Conservation (phyloP, 2,329 filamentous ascomycete species). For the Knufia fluminis region DNA sequence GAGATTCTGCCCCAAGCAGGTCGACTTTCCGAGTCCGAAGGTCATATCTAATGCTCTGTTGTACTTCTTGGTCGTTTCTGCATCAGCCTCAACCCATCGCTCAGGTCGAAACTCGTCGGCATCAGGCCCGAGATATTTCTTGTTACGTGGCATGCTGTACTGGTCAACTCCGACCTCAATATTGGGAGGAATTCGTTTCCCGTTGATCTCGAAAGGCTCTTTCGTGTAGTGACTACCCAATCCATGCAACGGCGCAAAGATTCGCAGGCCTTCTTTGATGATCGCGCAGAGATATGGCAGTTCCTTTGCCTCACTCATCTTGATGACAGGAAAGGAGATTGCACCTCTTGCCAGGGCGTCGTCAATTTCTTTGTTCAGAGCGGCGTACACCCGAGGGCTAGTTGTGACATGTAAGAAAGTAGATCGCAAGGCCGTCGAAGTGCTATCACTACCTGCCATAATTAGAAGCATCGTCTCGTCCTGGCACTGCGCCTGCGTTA, state of each 20-base stretch:
- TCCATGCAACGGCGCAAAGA: slow-evolving; percentile 16
- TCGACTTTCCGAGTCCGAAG: too few species aligned
- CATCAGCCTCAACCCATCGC: too few species aligned
- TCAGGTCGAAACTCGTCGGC: too few species aligned
- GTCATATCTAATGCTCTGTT: too few species aligned
- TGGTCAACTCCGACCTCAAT: too few species aligned
- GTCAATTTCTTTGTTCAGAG: slow-evolving; percentile 8
- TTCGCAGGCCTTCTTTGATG: slow-evolving; percentile 23
- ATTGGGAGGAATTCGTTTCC: too few species aligned
- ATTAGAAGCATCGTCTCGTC: slow-evolving; percentile 14
- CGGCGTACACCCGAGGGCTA: slow-evolving; percentile 11
- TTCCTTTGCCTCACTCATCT: background rate
- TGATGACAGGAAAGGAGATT: slow-evolving; percentile 9
- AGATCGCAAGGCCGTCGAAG: slow-evolving; percentile 7
- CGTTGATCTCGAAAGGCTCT: too few species aligned
- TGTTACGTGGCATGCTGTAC: too few species aligned
- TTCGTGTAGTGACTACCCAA: too few species aligned
- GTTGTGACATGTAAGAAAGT: slow-evolving; percentile 12
- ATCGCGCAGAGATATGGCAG: slow-evolving; percentile 24
- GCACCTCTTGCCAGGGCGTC: slow-evolving; percentile 2
- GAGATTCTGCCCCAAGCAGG: too few species aligned
- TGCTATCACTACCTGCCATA: slow-evolving; percentile 11
- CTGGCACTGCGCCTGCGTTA: slow-evolving; percentile 9
- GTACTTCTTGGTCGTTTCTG: too few species aligned
- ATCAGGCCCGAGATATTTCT: too few species aligned